Percentiles rank a stretch among this genome's conserved stretches.
These are phyloP conservation scores for Usnea hakonensis DNA, from an alignment of 495 filamentous ascomycete species.

Conservation along the genomic window DNA sequence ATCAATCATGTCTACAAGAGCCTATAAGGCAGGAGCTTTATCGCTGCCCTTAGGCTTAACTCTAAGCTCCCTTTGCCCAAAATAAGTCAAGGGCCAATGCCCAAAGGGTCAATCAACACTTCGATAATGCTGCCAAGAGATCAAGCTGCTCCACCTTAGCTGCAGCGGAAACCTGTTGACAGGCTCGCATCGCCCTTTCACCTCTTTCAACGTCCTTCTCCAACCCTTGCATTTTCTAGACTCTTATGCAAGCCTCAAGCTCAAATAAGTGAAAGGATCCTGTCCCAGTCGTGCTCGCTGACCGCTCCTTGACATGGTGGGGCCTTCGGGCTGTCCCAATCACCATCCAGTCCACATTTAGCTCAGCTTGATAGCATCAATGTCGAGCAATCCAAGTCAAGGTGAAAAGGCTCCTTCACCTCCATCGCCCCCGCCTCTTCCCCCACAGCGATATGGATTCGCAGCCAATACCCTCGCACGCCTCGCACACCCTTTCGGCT, in stretches of 20 bases:
- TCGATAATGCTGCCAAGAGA: conserved; percentile 5
- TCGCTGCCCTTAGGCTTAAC: not conserved
- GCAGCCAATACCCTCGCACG: conserved; percentile 49
- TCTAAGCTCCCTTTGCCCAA: conserved; percentile 1
- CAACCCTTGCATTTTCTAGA: not conserved
- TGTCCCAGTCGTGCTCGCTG: not conserved
- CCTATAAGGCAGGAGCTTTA: not conserved
- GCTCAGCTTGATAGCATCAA: conserved; percentile 35
- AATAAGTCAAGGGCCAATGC: conserved; percentile 7
- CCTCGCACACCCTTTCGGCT: conserved; percentile 51
- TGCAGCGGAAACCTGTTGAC: not conserved
- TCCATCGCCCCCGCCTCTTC: conserved; percentile 46
- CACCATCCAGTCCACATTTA: not conserved
- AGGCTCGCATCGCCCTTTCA: conserved; percentile 6
- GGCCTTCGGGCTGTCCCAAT: conserved; percentile 1
- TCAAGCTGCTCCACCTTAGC: conserved; percentile 3
- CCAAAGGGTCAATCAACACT: not conserved
- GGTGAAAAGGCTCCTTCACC: conserved; percentile 33
- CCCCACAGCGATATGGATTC: conserved; percentile 40
- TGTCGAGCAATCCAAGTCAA: conserved; percentile 32
- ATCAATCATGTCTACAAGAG: too few species aligned
- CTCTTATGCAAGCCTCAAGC: conserved; percentile 9
- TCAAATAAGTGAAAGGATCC: conserved; percentile 6
- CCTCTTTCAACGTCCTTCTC: not conserved
- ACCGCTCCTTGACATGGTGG: conserved; percentile 4